These are phyloP conservation scores for Puccinia brachypodii DNA, from an alignment of 1,284 basidiomycete genomes.

Conservation along the genomic window DNA sequence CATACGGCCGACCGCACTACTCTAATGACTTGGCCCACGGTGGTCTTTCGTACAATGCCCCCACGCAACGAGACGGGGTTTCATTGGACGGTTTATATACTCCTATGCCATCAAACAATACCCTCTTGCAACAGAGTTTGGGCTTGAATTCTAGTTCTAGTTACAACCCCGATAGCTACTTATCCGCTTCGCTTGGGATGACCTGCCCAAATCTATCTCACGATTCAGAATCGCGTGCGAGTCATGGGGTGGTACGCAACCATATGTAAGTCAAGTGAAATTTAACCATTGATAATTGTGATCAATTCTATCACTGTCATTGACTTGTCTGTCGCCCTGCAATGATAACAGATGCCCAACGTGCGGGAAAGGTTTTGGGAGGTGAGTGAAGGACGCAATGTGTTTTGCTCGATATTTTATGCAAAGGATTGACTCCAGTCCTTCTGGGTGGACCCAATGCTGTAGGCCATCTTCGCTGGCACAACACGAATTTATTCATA, in stretches of 20 bases:
- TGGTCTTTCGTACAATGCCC: not conserved
- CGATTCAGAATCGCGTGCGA: constrained; percentile 1
- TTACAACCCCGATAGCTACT: not conserved
- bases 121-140: not conserved
- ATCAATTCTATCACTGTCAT: not conserved
- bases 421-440: not conserved
- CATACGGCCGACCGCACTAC: not conserved
- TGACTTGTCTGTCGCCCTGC: not conserved
- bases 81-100: not conserved
- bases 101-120: not conserved
- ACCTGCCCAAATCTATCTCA: constrained; percentile 23
- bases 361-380: constrained; percentile 46
- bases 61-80: not conserved
- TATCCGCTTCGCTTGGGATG: not conserved
- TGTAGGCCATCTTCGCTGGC: constrained; percentile 45
- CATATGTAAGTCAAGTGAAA: constrained; percentile 17
- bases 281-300: not conserved
- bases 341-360: constrained; percentile 33
- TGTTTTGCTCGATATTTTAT: not conserved
- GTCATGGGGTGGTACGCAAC: constrained; percentile 30
- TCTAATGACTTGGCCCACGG: not conserved
- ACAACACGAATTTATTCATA: constrained; percentile 47
- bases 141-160: not conserved
- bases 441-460: not conserved
- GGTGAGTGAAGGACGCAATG: constrained; percentile 2